Evolutionary conservation across 2,329 filamentous ascomycete species (phyloP).

Genomic region (Thelonectria blattea): DNA sequence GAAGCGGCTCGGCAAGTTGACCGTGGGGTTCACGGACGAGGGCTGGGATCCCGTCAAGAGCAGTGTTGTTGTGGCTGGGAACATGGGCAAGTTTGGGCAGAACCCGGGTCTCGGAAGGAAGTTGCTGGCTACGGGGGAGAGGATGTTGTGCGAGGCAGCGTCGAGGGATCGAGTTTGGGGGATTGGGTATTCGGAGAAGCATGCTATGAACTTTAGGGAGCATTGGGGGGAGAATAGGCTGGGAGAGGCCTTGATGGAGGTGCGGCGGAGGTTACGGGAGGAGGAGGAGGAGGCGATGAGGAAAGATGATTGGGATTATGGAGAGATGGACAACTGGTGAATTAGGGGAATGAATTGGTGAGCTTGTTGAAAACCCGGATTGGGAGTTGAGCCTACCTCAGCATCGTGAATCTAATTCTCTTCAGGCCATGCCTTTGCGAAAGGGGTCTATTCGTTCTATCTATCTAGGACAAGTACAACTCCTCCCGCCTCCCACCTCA

Average conservation of each 20-base stretch:
- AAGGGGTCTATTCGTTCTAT: too few species aligned
- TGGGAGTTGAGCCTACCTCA: too few species aligned
- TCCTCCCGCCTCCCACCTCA: too few species aligned
- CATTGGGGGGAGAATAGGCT: not conserved
- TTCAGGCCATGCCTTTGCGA: too few species aligned
- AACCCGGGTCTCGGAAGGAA: slow-evolving; percentile 37
- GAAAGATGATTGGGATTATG: not conserved
- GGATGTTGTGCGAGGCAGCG: slow-evolving; percentile 41
- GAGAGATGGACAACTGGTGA: not conserved
- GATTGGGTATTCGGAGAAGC: not conserved
- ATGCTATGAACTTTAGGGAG: not conserved
- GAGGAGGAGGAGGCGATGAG: not conserved
- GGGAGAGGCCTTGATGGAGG: not conserved
- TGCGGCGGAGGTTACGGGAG: not conserved
- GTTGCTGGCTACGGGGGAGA: slow-evolving; percentile 41
- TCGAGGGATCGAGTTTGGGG: slow-evolving; percentile 33
- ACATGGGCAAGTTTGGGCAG: slow-evolving; percentile 43
- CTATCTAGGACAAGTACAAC: too few species aligned
- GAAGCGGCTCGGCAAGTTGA: slow-evolving; percentile 38
- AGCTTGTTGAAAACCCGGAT: too few species aligned
- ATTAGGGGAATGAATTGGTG: too few species aligned
- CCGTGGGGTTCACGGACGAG: slow-evolving; percentile 36
- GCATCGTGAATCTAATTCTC: too few species aligned
- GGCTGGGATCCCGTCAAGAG: slow-evolving; percentile 43
- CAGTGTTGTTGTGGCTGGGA: slow-evolving; percentile 41